Conservation (phyloP, 2,329 filamentous ascomycete species). For the Fusarium succisae region DNA sequence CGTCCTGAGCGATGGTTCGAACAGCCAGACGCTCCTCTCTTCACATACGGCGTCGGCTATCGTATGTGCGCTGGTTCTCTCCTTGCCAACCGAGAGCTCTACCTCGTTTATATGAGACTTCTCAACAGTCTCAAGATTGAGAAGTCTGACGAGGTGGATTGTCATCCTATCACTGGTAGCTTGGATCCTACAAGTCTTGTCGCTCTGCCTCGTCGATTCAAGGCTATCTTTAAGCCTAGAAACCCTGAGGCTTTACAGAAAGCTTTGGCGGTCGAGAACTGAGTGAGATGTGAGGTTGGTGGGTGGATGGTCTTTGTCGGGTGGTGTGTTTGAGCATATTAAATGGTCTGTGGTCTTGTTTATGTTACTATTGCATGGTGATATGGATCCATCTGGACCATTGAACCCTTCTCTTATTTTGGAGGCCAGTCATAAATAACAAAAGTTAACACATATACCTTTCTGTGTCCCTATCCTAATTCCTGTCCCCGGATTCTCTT, state of each 20-base stretch:
- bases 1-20: slow-evolving; percentile 64
- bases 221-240: slow-evolving; percentile 66
- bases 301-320: accelerated
- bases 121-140: slow-evolving; percentile 69
- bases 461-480: accelerated
- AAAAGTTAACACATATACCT: accelerated
- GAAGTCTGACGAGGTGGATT: slow-evolving; percentile 63
- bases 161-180: slow-evolving; percentile 67
- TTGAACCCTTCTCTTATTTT: not conserved
- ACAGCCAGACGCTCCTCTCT: slow-evolving; percentile 69
- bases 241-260: slow-evolving; percentile 30
- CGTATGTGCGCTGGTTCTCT: slow-evolving; percentile 70
- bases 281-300: accelerated
- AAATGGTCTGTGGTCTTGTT: accelerated
- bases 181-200: slow-evolving; percentile 70
- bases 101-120: slow-evolving; percentile 70
- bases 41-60: slow-evolving; percentile 73
- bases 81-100: slow-evolving; percentile 71
- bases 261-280: slow-evolving; percentile 2
- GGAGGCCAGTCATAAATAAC: not conserved
- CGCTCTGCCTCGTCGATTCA: slow-evolving; percentile 66
- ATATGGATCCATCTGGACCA: not conserved
- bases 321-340: no score
- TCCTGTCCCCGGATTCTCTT: no score
- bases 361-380: not conserved